Base-by-base conservation (phyloP, 805 yeast species). In the Pichia manshurica region DNA sequence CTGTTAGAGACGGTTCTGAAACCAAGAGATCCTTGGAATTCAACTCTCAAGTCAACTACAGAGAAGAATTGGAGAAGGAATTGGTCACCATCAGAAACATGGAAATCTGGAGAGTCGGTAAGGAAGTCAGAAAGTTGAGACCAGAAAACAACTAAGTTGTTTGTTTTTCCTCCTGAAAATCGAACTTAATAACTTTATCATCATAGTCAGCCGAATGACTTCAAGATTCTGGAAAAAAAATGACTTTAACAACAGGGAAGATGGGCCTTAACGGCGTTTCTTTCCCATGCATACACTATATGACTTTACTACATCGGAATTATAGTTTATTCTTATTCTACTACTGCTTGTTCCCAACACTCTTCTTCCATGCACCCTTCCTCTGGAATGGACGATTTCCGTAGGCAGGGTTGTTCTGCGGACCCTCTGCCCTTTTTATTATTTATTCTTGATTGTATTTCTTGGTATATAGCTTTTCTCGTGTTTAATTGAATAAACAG, bases 61-160 rank as follows among this genome's bases (percentile, higher is more conserved):
- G 99, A 74, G 96, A 82, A 64, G 89, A 81, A 78, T 82, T 91
- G 70, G 97, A 90, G 79, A 77, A 75, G 69, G 99, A 93, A 80
- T 81, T 93, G 70, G 79, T 84, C 74, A 79, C 78, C 68, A 91
- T 93, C 79, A 88, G 98, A 81, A 78, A 78, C 69, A 89, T 93
- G 85, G 99, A 93, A 81, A 93, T 93, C 91, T 93, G 99, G 99
- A 86, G 72, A 69, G 99, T 93, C 62, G 99, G 99, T 69, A 91
- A 91, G 80, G 98, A 93, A 80, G 99, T 93, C 61, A 91, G 99
- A 84, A 93, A 93, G 78, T 84, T 93, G 72, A 90, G 99, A 78
- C 99, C 99, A 66, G 99, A 93, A 79, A 91, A 93, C 93, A 81
- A 84, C 72, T 90, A 86, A 75, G 52, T 44, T 35, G 21, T 19